A percentile compares a stretch with the other conserved stretches of the same genome.
phyloP scores from a whole-genome alignment of 1,139 yeast species.

The Yamadazyma pseudoaaseri region DNA sequence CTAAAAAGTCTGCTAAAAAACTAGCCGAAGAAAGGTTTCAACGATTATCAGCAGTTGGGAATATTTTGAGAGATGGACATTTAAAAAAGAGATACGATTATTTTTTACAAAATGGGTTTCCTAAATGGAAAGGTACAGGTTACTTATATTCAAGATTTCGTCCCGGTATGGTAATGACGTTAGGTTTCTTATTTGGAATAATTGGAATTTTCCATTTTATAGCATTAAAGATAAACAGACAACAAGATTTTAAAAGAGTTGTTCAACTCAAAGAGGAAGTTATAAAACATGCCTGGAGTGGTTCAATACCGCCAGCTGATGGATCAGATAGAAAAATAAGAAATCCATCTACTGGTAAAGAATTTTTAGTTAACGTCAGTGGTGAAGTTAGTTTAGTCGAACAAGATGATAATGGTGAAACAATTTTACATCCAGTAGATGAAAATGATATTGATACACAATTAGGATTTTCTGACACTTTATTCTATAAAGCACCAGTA shows the following conservation, averaged over 20 bases:
- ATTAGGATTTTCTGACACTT: constrained; percentile 54
- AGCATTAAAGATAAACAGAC: constrained; percentile 52
- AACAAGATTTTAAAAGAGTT: constrained; percentile 63
- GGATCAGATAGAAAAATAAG: constrained; percentile 43
- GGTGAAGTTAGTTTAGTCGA: constrained; percentile 70
- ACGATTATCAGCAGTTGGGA: constrained; percentile 70
- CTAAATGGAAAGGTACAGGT: constrained; percentile 63
- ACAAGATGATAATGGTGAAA: constrained; percentile 41
- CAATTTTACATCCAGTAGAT: constrained; percentile 26
- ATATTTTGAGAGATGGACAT: constrained; percentile 62
- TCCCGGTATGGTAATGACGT: constrained; percentile 58
- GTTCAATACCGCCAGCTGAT: constrained; percentile 49
- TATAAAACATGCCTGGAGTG: constrained; percentile 60
- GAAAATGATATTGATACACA: constrained; percentile 37
- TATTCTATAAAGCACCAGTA: constrained; percentile 49
- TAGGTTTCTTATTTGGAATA: constrained; percentile 47
- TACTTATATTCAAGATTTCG: constrained; percentile 55
- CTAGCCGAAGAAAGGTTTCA: constrained; percentile 63
- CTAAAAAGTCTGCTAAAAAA: constrained; percentile 40
- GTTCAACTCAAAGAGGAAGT: constrained; percentile 49
- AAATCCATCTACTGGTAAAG: constrained; percentile 46
- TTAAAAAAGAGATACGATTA: constrained; percentile 80
- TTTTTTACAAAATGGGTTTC: constrained; percentile 83
- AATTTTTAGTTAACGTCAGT: constrained; percentile 62
- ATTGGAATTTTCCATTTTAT: constrained; percentile 60